These are phyloP conservation scores for Novakomyces olei DNA, from an alignment of 805 yeast genomes.

Conservation along the genomic window DNA sequence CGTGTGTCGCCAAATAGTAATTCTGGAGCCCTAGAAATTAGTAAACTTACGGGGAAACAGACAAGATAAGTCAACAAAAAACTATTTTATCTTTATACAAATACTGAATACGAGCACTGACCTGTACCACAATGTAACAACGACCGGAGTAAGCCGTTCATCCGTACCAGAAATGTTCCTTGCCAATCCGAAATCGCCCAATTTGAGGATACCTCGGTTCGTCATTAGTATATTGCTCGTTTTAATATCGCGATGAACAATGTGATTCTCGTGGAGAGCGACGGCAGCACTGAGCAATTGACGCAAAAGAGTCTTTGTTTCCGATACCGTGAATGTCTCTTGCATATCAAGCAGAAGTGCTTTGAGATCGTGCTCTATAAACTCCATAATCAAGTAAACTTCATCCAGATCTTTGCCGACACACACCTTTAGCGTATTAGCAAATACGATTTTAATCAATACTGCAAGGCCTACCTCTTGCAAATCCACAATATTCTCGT, in stretches of 20 bases:
- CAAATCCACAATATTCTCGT: constrained; percentile 31
- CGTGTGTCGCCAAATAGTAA: constrained; percentile 24
- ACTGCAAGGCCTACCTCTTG: too few relatives aligned
- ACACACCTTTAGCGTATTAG: too few relatives aligned
- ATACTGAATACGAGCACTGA: too few relatives aligned
- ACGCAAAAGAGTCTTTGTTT: constrained; percentile 13
- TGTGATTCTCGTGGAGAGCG: constrained; percentile 11
- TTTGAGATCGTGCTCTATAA: constrained; percentile 14
- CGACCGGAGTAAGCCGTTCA: constrained; percentile 13
- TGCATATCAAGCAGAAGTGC: constrained; percentile 11
- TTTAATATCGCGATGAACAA: constrained; percentile 15
- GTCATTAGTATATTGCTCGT: constrained; percentile 13
- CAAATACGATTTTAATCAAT: too few relatives aligned
- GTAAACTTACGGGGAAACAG: too few relatives aligned
- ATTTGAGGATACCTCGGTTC: constrained; percentile 11
- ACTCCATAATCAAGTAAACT: constrained; percentile 15
- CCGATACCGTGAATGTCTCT: constrained; percentile 14
- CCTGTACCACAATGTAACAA: constrained; percentile 31
- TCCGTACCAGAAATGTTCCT: constrained; percentile 17
- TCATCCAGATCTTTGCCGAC: constrained; percentile 16
- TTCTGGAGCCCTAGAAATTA: constrained; percentile 23
- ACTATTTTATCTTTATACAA: too few relatives aligned
- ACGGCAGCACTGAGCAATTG: constrained; percentile 13
- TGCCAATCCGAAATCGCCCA: constrained; percentile 30
- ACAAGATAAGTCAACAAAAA: too few relatives aligned